Evolutionary conservation across 805 yeast genomes (phyloP), one percentile per base, ranked within the genome.

Genomic region (Metschnikowia chrysomelidarum): DNA sequence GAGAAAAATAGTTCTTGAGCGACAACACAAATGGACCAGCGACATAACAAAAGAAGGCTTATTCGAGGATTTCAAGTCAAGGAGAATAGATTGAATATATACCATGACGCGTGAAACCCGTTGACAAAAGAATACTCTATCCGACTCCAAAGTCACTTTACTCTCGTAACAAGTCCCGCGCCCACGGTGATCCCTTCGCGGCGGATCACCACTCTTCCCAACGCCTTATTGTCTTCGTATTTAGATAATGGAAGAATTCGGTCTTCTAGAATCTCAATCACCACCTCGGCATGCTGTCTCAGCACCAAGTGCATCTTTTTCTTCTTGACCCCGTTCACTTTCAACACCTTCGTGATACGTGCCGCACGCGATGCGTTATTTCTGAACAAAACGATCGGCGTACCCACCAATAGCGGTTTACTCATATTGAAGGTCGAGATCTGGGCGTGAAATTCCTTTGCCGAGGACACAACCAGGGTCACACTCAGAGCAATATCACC

Each of bases 331-430:
- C 58, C 56, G 5, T 47, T 49, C 11, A 58, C 46, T 20, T 44
- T 53, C 71, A 3, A 56, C 47, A 48, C 69, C 41, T 72, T 72
- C 27, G 68, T 51, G 14, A 88, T 62, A 44, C 80, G 73, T 4
- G 87, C 87, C 2, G 93, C 86, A 26, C 77, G 75, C 27, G 81
- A 78, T 17, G 78, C 71, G 38, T 86, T 80, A 43, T 89, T 88
- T 41, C 89, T 72, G 60, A 88, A 87, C 34, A 87, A 57, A 25
- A 87, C 75, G 45, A 87, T 71, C 25, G 89, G 82, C 0, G 94
- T 72, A 6, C 97, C 96, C 10, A 82, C 79, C 25, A 88, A 62
- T 29, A 88, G 59, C 0, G 96, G 96, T 45, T 85, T 71, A 22
- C 69, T 70, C 50, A 79, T 55, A 40, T 67, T 59, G 47, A 67